These are phyloP conservation scores for Kluyveromyces marxianus DNA, from an alignment of 1,139 yeast genomes.

Conservation along the genomic window DNA sequence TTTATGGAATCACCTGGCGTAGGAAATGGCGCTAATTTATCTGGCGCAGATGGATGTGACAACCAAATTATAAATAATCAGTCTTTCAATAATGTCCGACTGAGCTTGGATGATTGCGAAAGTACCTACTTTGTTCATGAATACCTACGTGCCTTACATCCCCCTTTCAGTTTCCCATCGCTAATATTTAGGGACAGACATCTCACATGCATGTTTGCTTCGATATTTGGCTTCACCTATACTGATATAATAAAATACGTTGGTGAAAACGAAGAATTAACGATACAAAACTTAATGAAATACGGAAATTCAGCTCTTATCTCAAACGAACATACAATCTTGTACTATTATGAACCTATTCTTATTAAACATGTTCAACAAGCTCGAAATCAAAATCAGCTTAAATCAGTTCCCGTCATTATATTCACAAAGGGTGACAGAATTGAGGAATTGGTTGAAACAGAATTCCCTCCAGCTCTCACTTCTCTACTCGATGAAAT, in stretches of 20 bases:
- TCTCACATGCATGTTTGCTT: conserved; percentile 3
- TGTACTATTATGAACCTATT: background rate
- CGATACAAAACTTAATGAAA: background rate
- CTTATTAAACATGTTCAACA: background rate
- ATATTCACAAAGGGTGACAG: conserved; percentile 1
- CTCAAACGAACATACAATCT: background rate
- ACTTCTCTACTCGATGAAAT: conserved; percentile 1
- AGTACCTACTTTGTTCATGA: conserved; percentile 4
- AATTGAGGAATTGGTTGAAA: conserved; percentile 3
- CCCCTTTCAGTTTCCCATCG: conserved; percentile 5
- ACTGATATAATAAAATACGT: background rate
- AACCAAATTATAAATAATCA: background rate
- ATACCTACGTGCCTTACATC: conserved; percentile 1
- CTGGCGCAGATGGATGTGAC: background rate
- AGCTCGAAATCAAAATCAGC: background rate
- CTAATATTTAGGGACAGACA: conserved; percentile 6
- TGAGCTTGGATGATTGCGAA: conserved; percentile 5
- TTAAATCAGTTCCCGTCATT: background rate
- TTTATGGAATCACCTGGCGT: background rate
- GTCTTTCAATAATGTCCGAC: background rate
- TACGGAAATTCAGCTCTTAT: background rate
- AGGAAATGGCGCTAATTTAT: background rate
- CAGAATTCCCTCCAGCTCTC: conserved; percentile 3
- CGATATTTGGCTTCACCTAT: conserved; percentile 7
- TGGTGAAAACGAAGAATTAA: background rate